Base-by-base conservation (phyloP, 108 stramenopile genomes). In the Pseudonitzschia multiseries region DNA sequence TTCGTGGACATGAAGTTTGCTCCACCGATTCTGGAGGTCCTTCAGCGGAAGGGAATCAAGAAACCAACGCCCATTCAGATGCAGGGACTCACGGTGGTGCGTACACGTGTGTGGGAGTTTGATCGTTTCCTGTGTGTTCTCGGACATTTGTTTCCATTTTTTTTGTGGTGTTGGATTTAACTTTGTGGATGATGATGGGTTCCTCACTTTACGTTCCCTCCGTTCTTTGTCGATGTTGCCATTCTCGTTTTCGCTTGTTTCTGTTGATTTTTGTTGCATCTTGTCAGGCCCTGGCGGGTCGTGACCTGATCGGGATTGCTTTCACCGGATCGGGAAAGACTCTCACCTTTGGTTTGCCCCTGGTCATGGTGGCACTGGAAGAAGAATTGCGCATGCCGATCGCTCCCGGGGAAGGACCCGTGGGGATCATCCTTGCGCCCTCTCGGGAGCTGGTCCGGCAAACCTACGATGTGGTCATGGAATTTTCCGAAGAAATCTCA, bases 261-360 rank as follows among this genome's bases (percentile, higher is more conserved):
- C n/a, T n/a, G n/a, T 24, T 59, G 24, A 15, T 62, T 40, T 40
- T 21, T 18, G n/a, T 62, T 33, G 18, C 36, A 36, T n/a, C 8
- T 14, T 40, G 15, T 0, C 32, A 62, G 61, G 96, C 97, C 3
- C 81, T 99, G 52, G 84, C 94, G 3, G 96, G 96, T 24, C 86
- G 99, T 27, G 99, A 99, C 79, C 97, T 99, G 98, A 95, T 99
- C 53, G 99, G 99, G 31, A 98, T 99, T 69, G 99, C 99, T 40
- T 99, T 98, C 75, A 99, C 99, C 8, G 93, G 93, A 22, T 78
- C 81, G 32, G 99, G 99, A 24, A 99, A 99, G 75, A 99, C 98
- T 0, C 69, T 99, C 17, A 89, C 95, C 20, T 99, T 99, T 82
- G 81, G 86, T 15, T 70, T 99, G 40, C 99, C 99, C 6, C 72